phyloP scores from a whole-genome alignment of 441 rosid species.

The Corymbia calophylla region DNA sequence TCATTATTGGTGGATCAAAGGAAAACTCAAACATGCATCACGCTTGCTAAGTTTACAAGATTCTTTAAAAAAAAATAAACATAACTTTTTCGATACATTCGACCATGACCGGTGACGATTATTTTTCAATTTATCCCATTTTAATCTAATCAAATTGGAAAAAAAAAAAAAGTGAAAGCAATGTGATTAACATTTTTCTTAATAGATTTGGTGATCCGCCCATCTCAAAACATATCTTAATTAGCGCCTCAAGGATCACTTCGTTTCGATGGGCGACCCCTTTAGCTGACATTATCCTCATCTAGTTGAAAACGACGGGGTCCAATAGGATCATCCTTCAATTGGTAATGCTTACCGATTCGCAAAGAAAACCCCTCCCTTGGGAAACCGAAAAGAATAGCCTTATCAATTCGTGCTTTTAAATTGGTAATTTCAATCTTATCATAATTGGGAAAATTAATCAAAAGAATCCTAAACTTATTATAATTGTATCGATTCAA shows the following conservation, averaged over 20 bases:
- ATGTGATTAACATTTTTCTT: background rate
- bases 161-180: background rate
- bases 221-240: background rate
- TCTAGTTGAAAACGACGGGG: background rate
- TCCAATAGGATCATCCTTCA: background rate
- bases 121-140: background rate
- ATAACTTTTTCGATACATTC: background rate
- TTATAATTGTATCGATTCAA: too few relatives aligned
- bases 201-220: background rate
- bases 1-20: background rate
- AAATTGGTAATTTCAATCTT: background rate
- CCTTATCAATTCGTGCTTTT: background rate
- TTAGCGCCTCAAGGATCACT: background rate
- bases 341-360: background rate
- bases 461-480: too few relatives aligned
- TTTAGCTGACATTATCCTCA: background rate
- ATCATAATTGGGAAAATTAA: background rate
- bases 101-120: background rate
- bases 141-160: background rate
- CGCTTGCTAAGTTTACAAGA: background rate
- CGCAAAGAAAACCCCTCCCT: background rate
- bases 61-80: background rate
- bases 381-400: background rate
- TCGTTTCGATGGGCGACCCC: background rate
- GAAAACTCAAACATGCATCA: background rate